Percentiles rank a stretch among this genome's conserved stretches.
phyloP scores from a whole-genome alignment of 352 stramenopile species.

The Paralagenidium karlingii region DNA sequence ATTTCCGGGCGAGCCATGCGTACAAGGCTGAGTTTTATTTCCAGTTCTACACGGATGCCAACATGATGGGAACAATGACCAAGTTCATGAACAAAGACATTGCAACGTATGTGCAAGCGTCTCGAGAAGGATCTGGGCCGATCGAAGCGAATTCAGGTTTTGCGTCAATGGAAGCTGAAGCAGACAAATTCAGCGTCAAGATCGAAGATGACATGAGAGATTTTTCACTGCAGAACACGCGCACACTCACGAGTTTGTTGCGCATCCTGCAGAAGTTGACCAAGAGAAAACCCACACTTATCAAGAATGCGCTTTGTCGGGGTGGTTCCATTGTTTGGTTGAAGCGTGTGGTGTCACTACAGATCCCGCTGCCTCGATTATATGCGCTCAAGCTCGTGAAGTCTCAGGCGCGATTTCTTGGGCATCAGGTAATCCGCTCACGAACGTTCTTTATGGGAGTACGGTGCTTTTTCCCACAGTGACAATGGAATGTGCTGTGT shows the following conservation, averaged over 20 bases:
- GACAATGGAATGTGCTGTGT: constrained; percentile 4
- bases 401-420: constrained; percentile 73
- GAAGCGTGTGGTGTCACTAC: constrained; percentile 65
- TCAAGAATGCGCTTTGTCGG: constrained; percentile 67
- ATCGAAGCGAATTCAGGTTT: constrained; percentile 33
- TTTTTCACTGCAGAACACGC: constrained; percentile 45
- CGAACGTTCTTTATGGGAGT: constrained; percentile 4
- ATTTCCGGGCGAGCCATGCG: constrained; percentile 54
- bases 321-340: constrained; percentile 68
- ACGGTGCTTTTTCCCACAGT: constrained; percentile 2
- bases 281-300: constrained; percentile 76
- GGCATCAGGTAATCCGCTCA: constrained; percentile 67
- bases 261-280: constrained; percentile 74
- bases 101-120: constrained; percentile 61
- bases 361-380: constrained; percentile 42
- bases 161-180: constrained; percentile 37
- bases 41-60: constrained; percentile 70
- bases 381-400: constrained; percentile 80
- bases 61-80: constrained; percentile 51
- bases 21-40: constrained; percentile 74
- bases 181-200: constrained; percentile 40
- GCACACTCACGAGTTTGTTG: constrained; percentile 65
- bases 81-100: constrained; percentile 85
- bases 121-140: constrained; percentile 39
- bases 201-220: constrained; percentile 62